phyloP scores from a whole-genome alignment of 148 eudicot genomes.

The Pouteria glomerata region DNA sequence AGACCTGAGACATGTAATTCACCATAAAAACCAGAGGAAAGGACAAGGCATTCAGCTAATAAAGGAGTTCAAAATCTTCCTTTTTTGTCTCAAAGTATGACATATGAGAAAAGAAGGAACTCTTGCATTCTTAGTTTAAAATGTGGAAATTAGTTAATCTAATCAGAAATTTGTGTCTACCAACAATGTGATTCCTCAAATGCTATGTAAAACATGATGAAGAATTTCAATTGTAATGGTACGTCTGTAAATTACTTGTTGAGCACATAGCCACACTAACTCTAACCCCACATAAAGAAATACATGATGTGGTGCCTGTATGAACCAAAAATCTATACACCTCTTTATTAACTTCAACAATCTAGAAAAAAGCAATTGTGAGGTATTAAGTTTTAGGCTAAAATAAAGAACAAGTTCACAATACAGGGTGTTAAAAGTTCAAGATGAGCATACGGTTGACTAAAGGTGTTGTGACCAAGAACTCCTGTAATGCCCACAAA shows the following conservation, averaged over 20 bases:
- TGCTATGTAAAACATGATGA: not conserved
- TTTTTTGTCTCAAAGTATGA: not conserved
- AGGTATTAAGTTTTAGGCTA: not conserved
- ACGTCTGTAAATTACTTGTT: not conserved
- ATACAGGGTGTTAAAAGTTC: not conserved
- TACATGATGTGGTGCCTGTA: not conserved
- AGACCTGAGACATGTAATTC: constrained; percentile 3
- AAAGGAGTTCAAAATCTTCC: not conserved
- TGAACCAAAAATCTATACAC: not conserved
- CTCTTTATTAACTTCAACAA: not conserved
- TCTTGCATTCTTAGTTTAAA: not conserved
- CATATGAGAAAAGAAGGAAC: not conserved
- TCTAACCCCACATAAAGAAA: not conserved
- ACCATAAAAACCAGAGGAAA: constrained; percentile 1
- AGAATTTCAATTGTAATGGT: not conserved
- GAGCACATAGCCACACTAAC: not conserved
- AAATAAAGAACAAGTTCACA: not conserved
- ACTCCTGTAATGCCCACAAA: not conserved
- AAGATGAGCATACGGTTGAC: constrained; percentile 1
- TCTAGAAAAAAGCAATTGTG: not conserved
- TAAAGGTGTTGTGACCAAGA: not conserved
- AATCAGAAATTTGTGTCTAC: not conserved
- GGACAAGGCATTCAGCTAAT: not conserved
- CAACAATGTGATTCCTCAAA: not conserved
- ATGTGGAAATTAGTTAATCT: not conserved